phyloP scores from a whole-genome alignment of 768 basidiomycete species.

The Tricholoma furcatifolium region DNA sequence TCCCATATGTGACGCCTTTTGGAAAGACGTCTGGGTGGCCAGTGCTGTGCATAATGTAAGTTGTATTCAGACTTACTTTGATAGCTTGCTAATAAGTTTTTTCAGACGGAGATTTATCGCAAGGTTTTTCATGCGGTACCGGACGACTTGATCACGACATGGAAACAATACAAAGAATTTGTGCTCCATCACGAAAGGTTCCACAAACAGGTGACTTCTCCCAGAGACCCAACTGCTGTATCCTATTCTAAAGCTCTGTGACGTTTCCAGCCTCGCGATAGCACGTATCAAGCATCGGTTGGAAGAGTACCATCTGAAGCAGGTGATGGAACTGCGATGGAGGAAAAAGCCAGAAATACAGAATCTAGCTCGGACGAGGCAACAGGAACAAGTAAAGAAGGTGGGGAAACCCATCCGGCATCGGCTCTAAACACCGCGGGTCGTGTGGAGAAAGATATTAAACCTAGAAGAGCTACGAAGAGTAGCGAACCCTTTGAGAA shows the following conservation, averaged over 20 bases:
- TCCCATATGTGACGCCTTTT: slow-evolving; percentile 84
- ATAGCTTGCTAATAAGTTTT: slow-evolving; percentile 3
- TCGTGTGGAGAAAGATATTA: slow-evolving; percentile 35
- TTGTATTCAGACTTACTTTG: slow-evolving; percentile 13
- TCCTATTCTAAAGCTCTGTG: not conserved
- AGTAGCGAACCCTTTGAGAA: slow-evolving; percentile 74
- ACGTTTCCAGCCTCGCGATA: slow-evolving; percentile 43
- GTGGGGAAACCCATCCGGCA: slow-evolving; percentile 25
- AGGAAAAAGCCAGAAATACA: slow-evolving; percentile 25
- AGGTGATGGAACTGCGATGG: slow-evolving; percentile 37
- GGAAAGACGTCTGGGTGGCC: slow-evolving; percentile 87
- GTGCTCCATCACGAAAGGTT: slow-evolving; percentile 71
- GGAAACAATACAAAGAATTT: slow-evolving; percentile 94
- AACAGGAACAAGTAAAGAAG: slow-evolving; percentile 26
- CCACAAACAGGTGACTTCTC: slow-evolving; percentile 57
- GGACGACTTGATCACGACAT: slow-evolving; percentile 89
- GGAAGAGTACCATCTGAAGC: slow-evolving; percentile 60
- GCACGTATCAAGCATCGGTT: slow-evolving; percentile 39
- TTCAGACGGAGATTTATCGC: slow-evolving; percentile 90
- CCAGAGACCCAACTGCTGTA: not conserved
- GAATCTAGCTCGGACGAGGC: slow-evolving; percentile 27
- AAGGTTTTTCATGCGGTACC: slow-evolving; percentile 94
- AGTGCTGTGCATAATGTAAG: slow-evolving; percentile 87
- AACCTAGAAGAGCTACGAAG: slow-evolving; percentile 37
- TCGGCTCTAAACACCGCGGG: slow-evolving; percentile 22